Base-by-base conservation (phyloP, 1,284 basidiomycete species). In the Ceratobasidium sp. region DNA sequence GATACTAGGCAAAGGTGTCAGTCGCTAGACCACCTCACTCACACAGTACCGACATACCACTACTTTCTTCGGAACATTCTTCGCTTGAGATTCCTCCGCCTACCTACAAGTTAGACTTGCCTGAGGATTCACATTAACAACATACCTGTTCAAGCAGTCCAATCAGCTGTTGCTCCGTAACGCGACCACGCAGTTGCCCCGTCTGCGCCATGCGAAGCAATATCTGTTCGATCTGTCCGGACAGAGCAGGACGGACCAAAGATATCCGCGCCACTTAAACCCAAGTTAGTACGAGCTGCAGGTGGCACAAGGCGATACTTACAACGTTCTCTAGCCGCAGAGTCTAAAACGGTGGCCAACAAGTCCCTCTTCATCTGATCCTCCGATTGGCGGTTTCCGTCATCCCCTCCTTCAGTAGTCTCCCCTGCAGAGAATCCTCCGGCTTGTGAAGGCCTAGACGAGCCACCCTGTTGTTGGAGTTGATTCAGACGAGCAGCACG, bases 291-390 rank as follows among this genome's bases (percentile, higher is more conserved):
- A 33, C 33, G 40, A 10, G 62, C 15, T 50, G 44, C 62, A 42
- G 42, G 20, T 26, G n/a, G 62, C 28, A 20, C 23, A 40, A 20
- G 57, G 70, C 56, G 6, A 6, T 15, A 89, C 96, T 84, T 86
- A 99, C 97, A 87, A 85, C 97, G 89, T 87, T 98, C 97, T 79
- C 97, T 89, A 48, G 97, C 97, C 78, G 91, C 92, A 13, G 90
- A 86, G 82, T 97, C 96, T 56, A 99, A 88, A 79, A 99, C 92
- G 4, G 95, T 94, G n/a, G 93, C 91, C 83, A 99, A 91, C 83
- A 98, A 86, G 81, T 92, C 93, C 84, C 91, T 85, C 71, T 91
- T 89, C 91, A 92, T 91, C 85, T 93, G 90, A 82, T 94, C 94
- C 78, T 85, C 83, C 77, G 83, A 83, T 79, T 81, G 83, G 78